Evolutionary conservation across 106 monocot species (phyloP), one percentile per base, ranked within the genome.

Genomic region (Acorus calamus): DNA sequence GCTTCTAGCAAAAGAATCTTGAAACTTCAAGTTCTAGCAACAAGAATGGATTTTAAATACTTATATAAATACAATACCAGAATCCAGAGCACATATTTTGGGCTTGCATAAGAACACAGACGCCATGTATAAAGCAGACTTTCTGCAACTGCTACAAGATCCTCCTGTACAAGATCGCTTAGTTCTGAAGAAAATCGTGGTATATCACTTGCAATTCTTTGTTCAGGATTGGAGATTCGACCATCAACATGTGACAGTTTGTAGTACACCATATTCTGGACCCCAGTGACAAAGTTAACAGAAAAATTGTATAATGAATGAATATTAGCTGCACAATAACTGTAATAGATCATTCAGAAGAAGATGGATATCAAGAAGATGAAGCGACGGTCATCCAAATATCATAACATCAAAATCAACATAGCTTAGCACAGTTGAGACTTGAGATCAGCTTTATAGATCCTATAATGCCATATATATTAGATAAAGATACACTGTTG

Each of bases 61-160:
- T 49, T 5, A 3, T 56, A 14, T 28, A 11, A 53, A 72, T 47
- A 51, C 66, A 55, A 47, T 88, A 99, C 98, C 98, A 99, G 74
- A 64, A 99, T 99, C 98, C 98, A 99, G 10, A 92, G 61, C n/a
- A 88, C 81, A 88, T 99, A 99, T 87, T 92, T 99, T 63, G 98
- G 98, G 71, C 98, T 99, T 65, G 98, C 88, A 78, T 99, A 99
- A 64, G 98, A 92, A 86, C 98, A 99, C 7, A 99, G 88, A 42
- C 98, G 88, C 92, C 92, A 99, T 7, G 88, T 85, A 72, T 99
- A 99, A 47, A 99, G 73, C 28, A 99, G 60, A 11, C 83, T 88
- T 73, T 99, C 98, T 58, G 88, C 63, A 61, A 99, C 88, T 46
- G 98, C 91, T 66, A 57, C 76, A 47, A 99, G 83, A 77, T 99